Conservation (phyloP, 169 alveolate genomes). For the Cryptosporidium felis region DNA sequence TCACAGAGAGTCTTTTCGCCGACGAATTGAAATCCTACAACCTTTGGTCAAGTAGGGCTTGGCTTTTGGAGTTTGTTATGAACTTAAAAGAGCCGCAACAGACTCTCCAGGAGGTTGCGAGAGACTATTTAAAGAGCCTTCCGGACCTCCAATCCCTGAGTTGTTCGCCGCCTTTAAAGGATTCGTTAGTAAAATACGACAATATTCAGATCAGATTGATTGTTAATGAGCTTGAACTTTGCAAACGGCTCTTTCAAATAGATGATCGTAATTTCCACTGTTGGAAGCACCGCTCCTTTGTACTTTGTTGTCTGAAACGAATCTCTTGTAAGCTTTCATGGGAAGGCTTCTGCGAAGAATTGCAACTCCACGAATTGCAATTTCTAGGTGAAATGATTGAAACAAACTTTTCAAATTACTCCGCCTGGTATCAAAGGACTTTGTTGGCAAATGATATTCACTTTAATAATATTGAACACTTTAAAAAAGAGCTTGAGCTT, state of each 20-base stretch:
- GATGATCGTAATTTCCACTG: conserved; percentile 74
- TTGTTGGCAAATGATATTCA: not conserved
- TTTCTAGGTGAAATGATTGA: conserved; percentile 30
- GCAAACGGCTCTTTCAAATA: conserved; percentile 16
- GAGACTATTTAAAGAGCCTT: not conserved
- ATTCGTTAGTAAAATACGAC: not conserved
- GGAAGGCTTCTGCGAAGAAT: not conserved
- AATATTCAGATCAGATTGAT: not conserved
- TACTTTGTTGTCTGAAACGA: conserved; percentile 21
- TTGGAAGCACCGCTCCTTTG: conserved; percentile 70
- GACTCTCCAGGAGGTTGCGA: not conserved
- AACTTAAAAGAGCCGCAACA: not conserved
- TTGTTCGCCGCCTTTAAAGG: not conserved
- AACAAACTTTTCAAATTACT: conserved; percentile 71
- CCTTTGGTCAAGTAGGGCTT: conserved; percentile 60
- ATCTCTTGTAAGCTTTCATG: conserved; percentile 1
- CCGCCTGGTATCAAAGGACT: conserved; percentile 74
- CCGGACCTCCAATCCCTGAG: not conserved
- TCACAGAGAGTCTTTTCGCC: conserved; percentile 30
- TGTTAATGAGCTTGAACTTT: conserved; percentile 26
- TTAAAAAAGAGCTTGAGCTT: conserved; percentile 14
- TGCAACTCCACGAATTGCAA: not conserved
- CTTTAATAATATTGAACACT: not conserved
- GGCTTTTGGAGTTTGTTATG: conserved; percentile 22
- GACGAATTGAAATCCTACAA: conserved; percentile 40